Conservation (phyloP, 164 flowering plant genomes). For the Tinospora cordifolia region DNA sequence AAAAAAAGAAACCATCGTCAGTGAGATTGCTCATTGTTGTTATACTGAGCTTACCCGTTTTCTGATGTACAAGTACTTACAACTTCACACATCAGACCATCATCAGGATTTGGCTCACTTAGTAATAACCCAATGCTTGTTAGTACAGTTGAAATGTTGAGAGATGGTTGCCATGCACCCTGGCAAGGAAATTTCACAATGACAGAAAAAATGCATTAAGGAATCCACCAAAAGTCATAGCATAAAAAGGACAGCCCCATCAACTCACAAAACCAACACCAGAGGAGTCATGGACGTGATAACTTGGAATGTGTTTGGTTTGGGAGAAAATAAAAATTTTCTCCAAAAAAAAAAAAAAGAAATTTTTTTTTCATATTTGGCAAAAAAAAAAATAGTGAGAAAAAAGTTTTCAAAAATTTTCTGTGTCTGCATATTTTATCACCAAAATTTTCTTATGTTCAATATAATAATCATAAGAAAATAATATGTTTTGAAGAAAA, state of each 20-base stretch:
- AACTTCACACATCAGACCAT: constrained; percentile 85
- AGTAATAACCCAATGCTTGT: constrained; percentile 75
- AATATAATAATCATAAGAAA: too few species aligned
- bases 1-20: neutral
- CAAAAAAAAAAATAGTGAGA: too few species aligned
- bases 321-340: too few species aligned
- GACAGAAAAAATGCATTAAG: neutral
- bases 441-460: too few species aligned
- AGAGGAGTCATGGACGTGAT: too few species aligned
- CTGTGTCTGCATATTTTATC: too few species aligned
- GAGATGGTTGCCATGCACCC: constrained; percentile 96
- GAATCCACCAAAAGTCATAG: neutral
- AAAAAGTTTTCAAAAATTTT: too few species aligned
- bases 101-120: constrained; percentile 92
- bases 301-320: too few species aligned
- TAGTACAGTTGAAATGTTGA: constrained; percentile 75
- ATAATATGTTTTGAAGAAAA: too few species aligned
- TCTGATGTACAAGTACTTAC: constrained; percentile 35
- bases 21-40: neutral
- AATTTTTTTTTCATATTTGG: too few species aligned
- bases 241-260: neutral
- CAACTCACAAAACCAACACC: too few species aligned
- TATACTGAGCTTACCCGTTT: neutral
- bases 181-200: constrained; percentile 25
- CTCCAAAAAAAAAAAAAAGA: too few species aligned